phyloP scores from a whole-genome alignment of 2,329 filamentous ascomycete species.

The Venturia nashicola region DNA sequence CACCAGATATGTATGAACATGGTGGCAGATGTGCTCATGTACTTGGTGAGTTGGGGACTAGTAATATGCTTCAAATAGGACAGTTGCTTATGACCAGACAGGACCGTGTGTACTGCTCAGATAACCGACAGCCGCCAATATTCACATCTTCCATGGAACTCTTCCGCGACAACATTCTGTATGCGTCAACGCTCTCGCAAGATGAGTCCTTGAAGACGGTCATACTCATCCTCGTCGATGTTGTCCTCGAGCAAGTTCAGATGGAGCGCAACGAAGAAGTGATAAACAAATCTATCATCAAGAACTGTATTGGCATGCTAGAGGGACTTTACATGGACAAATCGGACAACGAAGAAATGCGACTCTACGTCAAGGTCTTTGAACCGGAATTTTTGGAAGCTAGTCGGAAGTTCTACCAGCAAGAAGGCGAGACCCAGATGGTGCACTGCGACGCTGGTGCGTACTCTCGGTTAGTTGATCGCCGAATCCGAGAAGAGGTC shows the following conservation, averaged over 20 bases:
- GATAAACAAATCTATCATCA: slow-evolving; percentile 72
- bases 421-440: slow-evolving; percentile 63
- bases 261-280: slow-evolving; percentile 87
- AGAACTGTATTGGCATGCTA: slow-evolving; percentile 79
- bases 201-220: background rate
- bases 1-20: slow-evolving; percentile 92
- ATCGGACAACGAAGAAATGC: slow-evolving; percentile 63
- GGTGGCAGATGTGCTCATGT: slow-evolving; percentile 94
- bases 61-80: background rate
- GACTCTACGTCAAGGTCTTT: slow-evolving; percentile 74
- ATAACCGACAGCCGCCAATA: slow-evolving; percentile 63
- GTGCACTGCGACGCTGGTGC: slow-evolving; percentile 66
- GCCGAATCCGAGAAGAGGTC: slow-evolving; percentile 66
- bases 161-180: slow-evolving; percentile 77
- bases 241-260: slow-evolving; percentile 79
- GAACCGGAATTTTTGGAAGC: slow-evolving; percentile 64
- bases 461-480: slow-evolving; percentile 67
- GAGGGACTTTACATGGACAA: slow-evolving; percentile 76
- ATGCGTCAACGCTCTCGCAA: slow-evolving; percentile 21
- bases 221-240: slow-evolving; percentile 25
- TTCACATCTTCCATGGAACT: slow-evolving; percentile 76
- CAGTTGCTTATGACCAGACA: slow-evolving; percentile 17
- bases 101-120: slow-evolving; percentile 71
- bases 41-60: slow-evolving; percentile 48
- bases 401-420: slow-evolving; percentile 61